Evolutionary conservation across 2,329 filamentous ascomycete species (phyloP), one percentile per base, ranked within the genome.

Genomic region (Juglanconis juglandina): DNA sequence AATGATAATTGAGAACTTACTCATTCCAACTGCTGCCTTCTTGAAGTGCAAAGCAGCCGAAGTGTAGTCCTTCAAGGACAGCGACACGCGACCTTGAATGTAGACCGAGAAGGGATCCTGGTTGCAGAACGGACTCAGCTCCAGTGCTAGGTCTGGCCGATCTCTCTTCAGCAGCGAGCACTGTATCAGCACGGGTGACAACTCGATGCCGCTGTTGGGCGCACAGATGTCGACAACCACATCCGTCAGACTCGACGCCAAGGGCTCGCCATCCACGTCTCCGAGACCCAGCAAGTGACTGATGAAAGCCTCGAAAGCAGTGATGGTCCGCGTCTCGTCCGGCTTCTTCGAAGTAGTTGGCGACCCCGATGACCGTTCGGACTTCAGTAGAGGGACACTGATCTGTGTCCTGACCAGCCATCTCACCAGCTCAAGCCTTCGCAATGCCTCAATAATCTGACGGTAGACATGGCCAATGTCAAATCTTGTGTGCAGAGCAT

Each of bases 1-100:
- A 24, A 24, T 24, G 24, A 24, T 24, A 24, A 24, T 24, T 24
- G 33, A 1, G n/a, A 44, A 81, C 88, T 78, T 83, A 93, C 91
- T 88, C 73, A 96, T 85, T 59, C 89, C 88, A 68, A 91, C 89
- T 24, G 92, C 91, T 62, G 92, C 91, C 70, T 89, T 94, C 66
- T 87, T 87, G 74, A 99, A 97, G 69, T 86, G 85, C 34, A 84
- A 77, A 34, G 91, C 85, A 58, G 95, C 94, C 44, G 85, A 80
- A 60, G 85, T 83, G 70, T 87, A 87, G 69, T 96, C 89, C 57
- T 88, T 88, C 64, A 88, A 83, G 5, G 87, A 86, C 39, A 98
- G 78, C 65, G 86, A 83, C 53, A 96, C 81, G 35, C 95, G 87
- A 2, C 90, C 95, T 72, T 93, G 91, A 4, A 98, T 83, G 70